Percentiles rank a stretch among this genome's conserved stretches.
Evolutionary conservation across 495 filamentous ascomycete genomes (phyloP).

Genomic region (Penicilliopsis zonata): DNA sequence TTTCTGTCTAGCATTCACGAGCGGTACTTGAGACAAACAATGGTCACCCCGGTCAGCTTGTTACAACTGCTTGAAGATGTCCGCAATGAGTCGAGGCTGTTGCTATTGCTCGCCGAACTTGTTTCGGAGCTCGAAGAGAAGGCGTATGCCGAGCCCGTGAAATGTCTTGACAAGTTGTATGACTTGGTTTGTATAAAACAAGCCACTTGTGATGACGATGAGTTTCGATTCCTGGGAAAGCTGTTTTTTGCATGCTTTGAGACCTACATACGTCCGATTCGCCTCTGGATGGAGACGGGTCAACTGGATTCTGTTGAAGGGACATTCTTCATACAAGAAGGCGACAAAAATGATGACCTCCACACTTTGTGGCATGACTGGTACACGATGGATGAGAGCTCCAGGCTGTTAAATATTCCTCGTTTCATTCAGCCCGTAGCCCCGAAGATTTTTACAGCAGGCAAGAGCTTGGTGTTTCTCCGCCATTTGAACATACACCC

Average conservation of each 20-base stretch:
- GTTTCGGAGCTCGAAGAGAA: conserved; percentile 15
- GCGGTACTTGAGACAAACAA: conserved; percentile 23
- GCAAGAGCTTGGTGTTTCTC: conserved; percentile 78
- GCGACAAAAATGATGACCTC: conserved; percentile 42
- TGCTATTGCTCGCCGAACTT: conserved; percentile 41
- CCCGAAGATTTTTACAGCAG: conserved; percentile 65
- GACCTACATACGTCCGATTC: conserved; percentile 69
- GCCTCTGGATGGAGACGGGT: conserved; percentile 77
- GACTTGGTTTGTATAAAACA: conserved; percentile 56
- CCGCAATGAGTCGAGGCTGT: conserved; percentile 34
- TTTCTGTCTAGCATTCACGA: conserved; percentile 31
- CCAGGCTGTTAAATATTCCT: conserved; percentile 49
- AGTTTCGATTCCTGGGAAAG: conserved; percentile 46
- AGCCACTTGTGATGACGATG: conserved; percentile 46
- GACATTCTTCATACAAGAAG: conserved; percentile 62
- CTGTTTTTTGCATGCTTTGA: conserved; percentile 78
- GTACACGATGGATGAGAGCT: conserved; percentile 47
- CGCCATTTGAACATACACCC: conserved; percentile 39
- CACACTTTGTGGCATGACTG: conserved; percentile 64
- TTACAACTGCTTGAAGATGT: conserved; percentile 51
- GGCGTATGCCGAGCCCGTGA: conserved; percentile 30
- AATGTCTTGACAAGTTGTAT: conserved; percentile 63
- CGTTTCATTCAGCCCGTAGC: conserved; percentile 58
- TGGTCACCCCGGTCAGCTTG: conserved; percentile 36
- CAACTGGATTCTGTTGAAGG: conserved; percentile 48